Evolutionary conservation across 2,329 filamentous ascomycete species (phyloP).

Genomic region (Diaporthe sp.): DNA sequence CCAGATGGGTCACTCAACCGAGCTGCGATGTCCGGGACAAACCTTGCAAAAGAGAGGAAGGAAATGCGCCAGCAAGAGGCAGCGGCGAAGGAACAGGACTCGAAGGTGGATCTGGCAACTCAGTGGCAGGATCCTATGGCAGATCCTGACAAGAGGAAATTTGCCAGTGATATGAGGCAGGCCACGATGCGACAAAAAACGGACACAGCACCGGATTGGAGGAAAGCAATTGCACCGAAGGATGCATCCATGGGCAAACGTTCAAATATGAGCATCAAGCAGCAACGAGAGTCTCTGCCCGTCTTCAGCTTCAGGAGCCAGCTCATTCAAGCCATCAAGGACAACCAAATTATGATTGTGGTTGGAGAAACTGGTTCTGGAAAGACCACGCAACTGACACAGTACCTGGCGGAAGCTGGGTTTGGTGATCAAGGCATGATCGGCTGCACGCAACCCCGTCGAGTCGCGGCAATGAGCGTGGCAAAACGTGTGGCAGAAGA

Average conservation of each 20-base stretch:
- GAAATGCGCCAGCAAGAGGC: conserved; percentile 91
- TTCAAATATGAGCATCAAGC: conserved; percentile 92
- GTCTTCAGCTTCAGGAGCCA: conserved; percentile 91
- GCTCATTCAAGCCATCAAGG: conserved; percentile 85
- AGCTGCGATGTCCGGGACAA: conserved; percentile 93
- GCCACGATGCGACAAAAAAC: conserved; percentile 70
- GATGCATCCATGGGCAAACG: conserved; percentile 87
- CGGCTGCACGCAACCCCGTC: conserved; percentile 95
- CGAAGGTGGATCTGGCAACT: conserved; percentile 84
- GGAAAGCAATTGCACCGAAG: conserved; percentile 82
- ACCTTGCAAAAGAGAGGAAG: conserved; percentile 88
- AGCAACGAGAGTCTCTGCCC: conserved; percentile 90
- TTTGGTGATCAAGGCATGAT: conserved; percentile 91
- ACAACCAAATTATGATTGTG: conserved; percentile 94
- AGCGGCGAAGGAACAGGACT: conserved; percentile 81
- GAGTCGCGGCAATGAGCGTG: conserved; percentile 97
- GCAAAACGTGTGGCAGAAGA: conserved; percentile 97
- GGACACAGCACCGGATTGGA: conserved; percentile 91
- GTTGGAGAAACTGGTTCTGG: conserved; percentile 97
- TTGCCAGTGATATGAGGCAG: conserved; percentile 86
- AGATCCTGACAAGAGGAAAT: conserved; percentile 84
- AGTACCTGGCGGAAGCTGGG: conserved; percentile 93
- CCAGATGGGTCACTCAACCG: conserved; percentile 98
- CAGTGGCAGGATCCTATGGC: conserved; percentile 99
- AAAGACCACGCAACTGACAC: conserved; percentile 96